Base-by-base conservation (phyloP, 2,329 filamentous ascomycete genomes). In the Ciborinia camelliae region DNA sequence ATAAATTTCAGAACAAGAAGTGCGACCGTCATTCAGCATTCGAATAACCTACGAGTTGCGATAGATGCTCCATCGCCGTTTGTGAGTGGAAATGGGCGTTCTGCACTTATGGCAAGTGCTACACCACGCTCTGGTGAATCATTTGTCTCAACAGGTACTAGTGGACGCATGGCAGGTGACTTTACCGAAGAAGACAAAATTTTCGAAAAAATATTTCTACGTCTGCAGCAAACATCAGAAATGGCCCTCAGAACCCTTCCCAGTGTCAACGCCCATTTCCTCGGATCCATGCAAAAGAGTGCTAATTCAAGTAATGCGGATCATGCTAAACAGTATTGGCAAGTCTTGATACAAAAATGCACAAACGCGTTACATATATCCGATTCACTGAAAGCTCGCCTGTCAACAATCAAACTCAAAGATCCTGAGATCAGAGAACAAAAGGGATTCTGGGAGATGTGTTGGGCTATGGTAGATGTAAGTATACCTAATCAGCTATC, bases 101-200 rank as follows among this genome's bases (percentile, higher is more conserved):
- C 82, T 35, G 81, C 82, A 2, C 82, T 81, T 3, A 78, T 81
- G 68, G 72, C 70, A 15, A 74, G 71, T 64, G 71, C 82, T n/a
- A 96, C 91, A 0, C 91, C 92, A 53, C 87, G 90, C 30, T 96
- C 91, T 9, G 90, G 89, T 51, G 92, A 96, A 72, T 91, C 90
- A 0, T 96, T 95, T 74, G 82, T 81, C 2, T 86, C 88, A 23
- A 70, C 68, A 20, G 71, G 59, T 43, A 67, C 65, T n/a, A 66
- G 68, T 58, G 72, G 72, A 28, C 70, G 70, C 55, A 75, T 68
- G 43, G 55, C 12, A 76, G 71, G 73, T 73, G 90, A 92, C 59
- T 85, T 88, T 58, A 84, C 84, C 2, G 90, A 92, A 68, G 91
- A 96, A 68, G 92, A 96, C 71, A 83, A 85, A 20, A 84, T 88